phyloP scores from a whole-genome alignment of 2,329 filamentous ascomycete genomes.

The Fusarium pseudoanthophilum region DNA sequence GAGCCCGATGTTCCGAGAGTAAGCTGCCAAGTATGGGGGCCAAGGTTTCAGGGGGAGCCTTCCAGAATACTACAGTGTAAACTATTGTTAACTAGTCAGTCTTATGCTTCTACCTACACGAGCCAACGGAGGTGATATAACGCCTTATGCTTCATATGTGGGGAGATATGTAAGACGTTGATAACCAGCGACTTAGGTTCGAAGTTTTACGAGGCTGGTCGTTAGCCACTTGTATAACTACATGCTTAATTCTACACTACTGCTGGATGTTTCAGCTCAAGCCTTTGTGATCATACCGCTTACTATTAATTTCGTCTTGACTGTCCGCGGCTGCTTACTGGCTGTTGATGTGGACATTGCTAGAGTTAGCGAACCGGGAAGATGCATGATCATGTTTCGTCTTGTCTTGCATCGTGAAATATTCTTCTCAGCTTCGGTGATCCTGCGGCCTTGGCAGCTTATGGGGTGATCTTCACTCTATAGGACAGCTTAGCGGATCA shows the following conservation, averaged over 20 bases:
- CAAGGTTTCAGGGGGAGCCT: background rate
- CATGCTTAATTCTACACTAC: background rate
- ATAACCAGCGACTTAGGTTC: too few relatives aligned
- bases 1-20: constrained; percentile 1
- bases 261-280: background rate
- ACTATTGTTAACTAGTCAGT: rapidly evolving
- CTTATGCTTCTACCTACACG: rapidly evolving
- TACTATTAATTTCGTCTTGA: background rate
- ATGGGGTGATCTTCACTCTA: background rate
- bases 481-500: rapidly evolving
- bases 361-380: background rate
- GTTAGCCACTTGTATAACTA: too few relatives aligned
- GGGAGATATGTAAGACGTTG: rapidly evolving
- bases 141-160: rapidly evolving
- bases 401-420: background rate
- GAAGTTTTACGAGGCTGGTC: background rate
- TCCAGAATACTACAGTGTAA: background rate
- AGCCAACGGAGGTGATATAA: rapidly evolving
- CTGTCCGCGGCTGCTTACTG: rapidly evolving
- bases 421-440: background rate
- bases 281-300: background rate
- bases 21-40: background rate
- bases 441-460: background rate
- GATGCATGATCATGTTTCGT: background rate
- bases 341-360: background rate